These are phyloP conservation scores for Nitzschia palea DNA, from an alignment of 108 stramenopile species.

Conservation along the genomic window DNA sequence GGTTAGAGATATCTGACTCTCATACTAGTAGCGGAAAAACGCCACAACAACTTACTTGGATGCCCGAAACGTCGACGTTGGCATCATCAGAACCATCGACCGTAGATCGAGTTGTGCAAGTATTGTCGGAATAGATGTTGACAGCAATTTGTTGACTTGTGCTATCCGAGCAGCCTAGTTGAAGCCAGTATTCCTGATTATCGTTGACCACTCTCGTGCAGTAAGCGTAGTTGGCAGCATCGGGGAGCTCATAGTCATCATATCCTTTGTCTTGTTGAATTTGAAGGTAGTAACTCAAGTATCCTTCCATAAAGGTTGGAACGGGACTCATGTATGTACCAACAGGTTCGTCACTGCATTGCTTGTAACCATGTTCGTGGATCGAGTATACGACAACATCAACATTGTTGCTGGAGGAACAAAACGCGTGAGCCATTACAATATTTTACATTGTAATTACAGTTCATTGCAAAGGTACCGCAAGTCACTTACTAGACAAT, in stretches of 20 bases:
- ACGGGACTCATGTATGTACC: constrained; percentile 76
- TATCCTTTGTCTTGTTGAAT: constrained; percentile 60
- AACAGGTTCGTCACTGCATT: constrained; percentile 66
- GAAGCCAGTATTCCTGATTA: constrained; percentile 45
- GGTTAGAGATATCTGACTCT: not conserved
- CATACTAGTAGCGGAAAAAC: not conserved
- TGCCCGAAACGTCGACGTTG: constrained; percentile 59
- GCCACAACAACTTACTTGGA: constrained; percentile 36
- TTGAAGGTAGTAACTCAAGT: constrained; percentile 54
- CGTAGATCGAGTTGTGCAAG: constrained; percentile 47
- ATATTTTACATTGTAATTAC: not conserved
- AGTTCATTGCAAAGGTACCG: not conserved
- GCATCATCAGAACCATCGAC: constrained; percentile 64
- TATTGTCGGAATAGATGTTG: constrained; percentile 78
- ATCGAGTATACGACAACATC: constrained; percentile 79
- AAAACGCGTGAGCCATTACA: constrained; percentile 14
- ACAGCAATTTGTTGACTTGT: constrained; percentile 50
- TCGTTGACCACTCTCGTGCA: constrained; percentile 53
- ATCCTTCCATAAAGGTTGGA: constrained; percentile 66
- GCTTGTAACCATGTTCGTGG: constrained; percentile 68
- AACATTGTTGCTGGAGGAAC: constrained; percentile 43
- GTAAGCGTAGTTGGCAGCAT: constrained; percentile 52
- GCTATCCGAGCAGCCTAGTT: constrained; percentile 57
- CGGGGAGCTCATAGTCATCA: constrained; percentile 65
- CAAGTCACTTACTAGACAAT: constrained; percentile 56